Conservation (phyloP, 1,139 yeast genomes). For the Protomyces inundatus region DNA sequence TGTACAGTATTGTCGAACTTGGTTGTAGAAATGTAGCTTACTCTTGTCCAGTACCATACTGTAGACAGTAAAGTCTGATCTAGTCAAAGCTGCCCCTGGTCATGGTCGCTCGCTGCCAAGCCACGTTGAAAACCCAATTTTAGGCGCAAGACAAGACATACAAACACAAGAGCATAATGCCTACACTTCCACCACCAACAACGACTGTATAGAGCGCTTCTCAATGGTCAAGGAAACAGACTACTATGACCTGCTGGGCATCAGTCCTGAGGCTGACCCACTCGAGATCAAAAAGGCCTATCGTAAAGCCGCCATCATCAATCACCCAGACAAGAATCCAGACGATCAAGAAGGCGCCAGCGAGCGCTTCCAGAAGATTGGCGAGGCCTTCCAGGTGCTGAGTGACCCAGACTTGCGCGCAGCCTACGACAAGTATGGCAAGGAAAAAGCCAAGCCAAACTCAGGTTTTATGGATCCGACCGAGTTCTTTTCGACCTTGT, state of each 20-base stretch:
- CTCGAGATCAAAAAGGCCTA: conserved; percentile 89
- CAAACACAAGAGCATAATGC: too few species aligned
- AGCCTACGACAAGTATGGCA: conserved; percentile 79
- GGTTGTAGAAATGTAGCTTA: too few species aligned
- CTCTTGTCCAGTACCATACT: too few species aligned
- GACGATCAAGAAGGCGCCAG: conserved; percentile 34
- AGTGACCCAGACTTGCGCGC: conserved; percentile 68
- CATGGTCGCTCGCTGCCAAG: too few species aligned
- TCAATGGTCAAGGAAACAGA: conserved; percentile 23
- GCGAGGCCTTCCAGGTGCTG: conserved; percentile 78
- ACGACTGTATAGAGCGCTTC: too few species aligned
- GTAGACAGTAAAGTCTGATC: too few species aligned
- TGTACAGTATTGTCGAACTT: too few species aligned
- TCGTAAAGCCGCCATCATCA: conserved; percentile 46
- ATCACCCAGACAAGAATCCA: conserved; percentile 29
- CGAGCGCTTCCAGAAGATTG: conserved; percentile 46
- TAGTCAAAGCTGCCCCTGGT: too few species aligned
- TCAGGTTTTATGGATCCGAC: conserved; percentile 55
- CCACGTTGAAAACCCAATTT: too few species aligned
- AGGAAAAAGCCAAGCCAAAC: conserved; percentile 56
- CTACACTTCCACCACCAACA: too few species aligned
- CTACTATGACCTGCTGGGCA: conserved; percentile 74
- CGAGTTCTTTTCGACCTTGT: conserved; percentile 77
- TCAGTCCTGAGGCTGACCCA: conserved; percentile 65
- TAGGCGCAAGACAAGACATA: too few species aligned